These are phyloP conservation scores for Lepiota brunneoincarnata DNA, from an alignment of 768 basidiomycete species.

Conservation along the genomic window DNA sequence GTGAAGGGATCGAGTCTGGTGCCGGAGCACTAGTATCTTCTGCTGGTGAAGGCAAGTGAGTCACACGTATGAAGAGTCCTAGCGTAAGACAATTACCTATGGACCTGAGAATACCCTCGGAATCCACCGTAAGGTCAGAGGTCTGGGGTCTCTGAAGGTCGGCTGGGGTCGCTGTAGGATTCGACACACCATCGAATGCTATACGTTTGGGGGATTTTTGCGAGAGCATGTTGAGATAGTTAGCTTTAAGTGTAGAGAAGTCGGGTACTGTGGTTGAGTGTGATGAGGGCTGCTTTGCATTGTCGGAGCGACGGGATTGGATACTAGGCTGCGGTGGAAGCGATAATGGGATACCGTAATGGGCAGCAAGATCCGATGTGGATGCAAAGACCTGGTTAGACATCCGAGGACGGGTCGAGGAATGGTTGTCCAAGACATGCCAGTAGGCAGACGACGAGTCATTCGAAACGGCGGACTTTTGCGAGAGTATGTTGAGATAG, in stretches of 20 bases:
- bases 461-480: conserved; percentile 59
- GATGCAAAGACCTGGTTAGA: conserved; percentile 60
- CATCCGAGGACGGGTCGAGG: conserved; percentile 62
- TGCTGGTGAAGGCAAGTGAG: conserved; percentile 17
- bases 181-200: conserved; percentile 25
- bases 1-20: conserved; percentile 21
- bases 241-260: conserved; percentile 49
- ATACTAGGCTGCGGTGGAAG: conserved; percentile 68
- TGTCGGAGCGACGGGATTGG: conserved; percentile 46
- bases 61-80: conserved; percentile 7
- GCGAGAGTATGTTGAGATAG: conserved; percentile 68
- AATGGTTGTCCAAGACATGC: conserved; percentile 58
- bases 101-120: conserved; percentile 15
- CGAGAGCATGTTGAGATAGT: conserved; percentile 70
- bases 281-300: conserved; percentile 30
- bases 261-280: conserved; percentile 34
- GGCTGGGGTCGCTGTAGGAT: conserved; percentile 23
- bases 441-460: conserved; percentile 35
- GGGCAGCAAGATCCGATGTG: conserved; percentile 67
- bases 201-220: conserved; percentile 37
- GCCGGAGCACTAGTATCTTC: conserved; percentile 19
- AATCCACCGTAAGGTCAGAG: conserved; percentile 19
- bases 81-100: conserved; percentile 17
- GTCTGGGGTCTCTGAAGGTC: conserved; percentile 21
- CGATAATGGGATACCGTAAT: conserved; percentile 76